Evolutionary conservation across 106 monocot species (phyloP), one percentile per base, ranked within the genome.

Genomic region (Platanthera guangdongensis): DNA sequence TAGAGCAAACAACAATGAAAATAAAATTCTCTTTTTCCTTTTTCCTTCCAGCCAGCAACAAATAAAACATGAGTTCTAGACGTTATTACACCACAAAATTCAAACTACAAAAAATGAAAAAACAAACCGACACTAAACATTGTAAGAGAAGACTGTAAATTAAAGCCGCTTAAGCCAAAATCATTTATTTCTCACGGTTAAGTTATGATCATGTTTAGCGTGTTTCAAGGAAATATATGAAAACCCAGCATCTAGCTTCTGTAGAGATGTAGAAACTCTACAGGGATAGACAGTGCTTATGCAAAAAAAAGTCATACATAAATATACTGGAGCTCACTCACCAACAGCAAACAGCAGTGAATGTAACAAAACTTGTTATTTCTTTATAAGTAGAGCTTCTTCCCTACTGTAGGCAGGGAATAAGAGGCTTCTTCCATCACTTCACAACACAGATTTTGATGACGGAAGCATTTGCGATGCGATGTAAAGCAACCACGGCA

Each of bases 391-490:
- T 46, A 25, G 45, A 68, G 11, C 67, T 68, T 45, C 32, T 32
- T 32, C 32, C 68, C 1, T 9, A 16, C 67, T 14, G 47, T 47
- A 71, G 48, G 47, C n/a, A 6, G 3, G n/a, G 60, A 6, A 0
- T 13, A 5, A 45, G 0, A 46, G 46, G n/a, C 21, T 67, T 67
- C 25, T 39, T 67, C 39, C 32, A n/a, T 70, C 70, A 81, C 71
- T 84, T 88, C 57, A 88, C 84, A 15, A 79, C 70, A 77, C 76
- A 80, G 74, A 88, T 85, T 77, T 88, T 88, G 76, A 88, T 82
- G 54, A 88, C 84, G 5, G 87, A 84, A 48, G 87, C 82, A 15
- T 70, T 59, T 8, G 84, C 87, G 3, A 88, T 82, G 55, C 87
- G 78, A 75, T 88, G 87, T 63, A 88, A 49, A 10, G 77, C 87